Base-by-base conservation (phyloP, 768 basidiomycete genomes). In the Collybiopsis confluens region DNA sequence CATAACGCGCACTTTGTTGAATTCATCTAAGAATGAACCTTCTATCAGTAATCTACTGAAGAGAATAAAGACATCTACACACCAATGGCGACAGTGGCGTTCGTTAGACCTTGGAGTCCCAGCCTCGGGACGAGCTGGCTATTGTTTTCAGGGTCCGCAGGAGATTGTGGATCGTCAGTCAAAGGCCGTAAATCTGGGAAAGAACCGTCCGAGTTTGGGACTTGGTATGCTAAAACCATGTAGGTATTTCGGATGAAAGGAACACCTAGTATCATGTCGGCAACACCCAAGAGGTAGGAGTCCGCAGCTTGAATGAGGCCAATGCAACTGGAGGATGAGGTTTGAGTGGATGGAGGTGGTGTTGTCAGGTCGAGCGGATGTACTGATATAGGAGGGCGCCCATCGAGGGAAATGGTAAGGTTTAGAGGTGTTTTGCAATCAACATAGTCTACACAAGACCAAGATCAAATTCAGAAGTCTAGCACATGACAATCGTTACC, bases 231-330 rank as follows among this genome's bases (percentile, higher is more conserved):
- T 77, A 90, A 79, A 57, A 92, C 88, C 11, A 81, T 85, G 63
- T 92, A 92, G 3, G 81, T 76, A 61, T 84, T 90, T 10, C 87
- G 77, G 61, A 92, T 69, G 64, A 92, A 92, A 0, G 89, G 83
- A 0, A 89, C 85, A 37, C 88, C 90, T 36, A 92, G 81, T 54
- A 92, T 73, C 70, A 92, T 83, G 65, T 91, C 89, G 15, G 79
- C 83, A 16, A 81, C 68, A 13, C 56, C 59, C 3, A 70, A 65
- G 42, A 88, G 74, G 13, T 67, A 59, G 9, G 66, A 56, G 38
- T 79, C 75, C 15, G 74, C 77, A 23, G 80, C 64, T 61, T 90
- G 88, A 58, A 91, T 86, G 43, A 88, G 68, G 16, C 89, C 89
- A 1, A 78, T 68, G 69, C 89, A 91, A 58, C 59, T 65, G 59